A percentile compares a stretch with the other conserved stretches of the same genome.
phyloP scores from a whole-genome alignment of 1,139 yeast genomes.

The Yamadazyma oceani region DNA sequence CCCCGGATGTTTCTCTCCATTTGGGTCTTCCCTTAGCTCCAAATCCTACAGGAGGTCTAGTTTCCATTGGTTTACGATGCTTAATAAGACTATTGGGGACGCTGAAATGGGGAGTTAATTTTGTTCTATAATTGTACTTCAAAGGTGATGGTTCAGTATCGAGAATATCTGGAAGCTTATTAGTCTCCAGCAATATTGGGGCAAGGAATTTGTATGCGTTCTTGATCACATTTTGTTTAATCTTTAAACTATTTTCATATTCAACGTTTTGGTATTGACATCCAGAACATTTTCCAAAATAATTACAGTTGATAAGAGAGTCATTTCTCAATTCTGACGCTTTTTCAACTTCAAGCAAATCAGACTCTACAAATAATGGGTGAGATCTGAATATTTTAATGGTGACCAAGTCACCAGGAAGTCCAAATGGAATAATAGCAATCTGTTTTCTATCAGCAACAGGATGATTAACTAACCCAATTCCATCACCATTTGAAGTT shows the following conservation, averaged over 20 bases:
- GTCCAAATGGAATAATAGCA: conserved; percentile 76
- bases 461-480: conserved; percentile 64
- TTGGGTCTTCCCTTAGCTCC: conserved; percentile 78
- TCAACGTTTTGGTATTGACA: conserved; percentile 87
- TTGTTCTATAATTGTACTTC: conserved; percentile 78
- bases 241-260: conserved; percentile 67
- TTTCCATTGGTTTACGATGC: conserved; percentile 36
- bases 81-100: conserved; percentile 49
- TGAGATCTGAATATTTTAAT: conserved; percentile 78
- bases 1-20: conserved; percentile 62
- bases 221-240: conserved; percentile 71
- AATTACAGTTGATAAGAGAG: conserved; percentile 43
- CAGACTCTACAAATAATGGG: conserved; percentile 74
- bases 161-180: conserved; percentile 56
- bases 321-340: conserved; percentile 53
- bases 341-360: conserved; percentile 54
- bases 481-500: conserved; percentile 80
- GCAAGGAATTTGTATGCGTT: conserved; percentile 86
- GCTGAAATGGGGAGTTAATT: conserved; percentile 94
- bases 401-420: conserved; percentile 79
- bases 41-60: conserved; percentile 80
- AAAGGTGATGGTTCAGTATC: conserved; percentile 80
- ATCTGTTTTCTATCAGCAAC: conserved; percentile 42
- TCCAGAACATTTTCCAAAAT: conserved; percentile 62
- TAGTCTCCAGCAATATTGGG: conserved; percentile 33